A percentile compares a stretch with the other conserved stretches of the same genome.
Evolutionary conservation across 345 rosid genomes (phyloP).

Genomic region (Cardamine chenopodiifolia): DNA sequence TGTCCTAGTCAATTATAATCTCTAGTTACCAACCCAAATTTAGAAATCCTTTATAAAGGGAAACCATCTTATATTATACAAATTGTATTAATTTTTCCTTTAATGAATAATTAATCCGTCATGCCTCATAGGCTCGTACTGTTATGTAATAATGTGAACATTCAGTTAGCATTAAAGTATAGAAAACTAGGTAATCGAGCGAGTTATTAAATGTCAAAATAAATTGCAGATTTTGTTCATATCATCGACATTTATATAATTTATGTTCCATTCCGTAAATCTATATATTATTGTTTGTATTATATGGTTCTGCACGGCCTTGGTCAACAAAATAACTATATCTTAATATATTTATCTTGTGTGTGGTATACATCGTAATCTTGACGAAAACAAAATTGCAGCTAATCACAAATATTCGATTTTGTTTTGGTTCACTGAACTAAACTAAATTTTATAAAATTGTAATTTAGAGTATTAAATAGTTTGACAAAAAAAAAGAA

Average conservation of each 20-base stretch:
- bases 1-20: slow-evolving; percentile 5
- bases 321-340: slow-evolving; percentile 16
- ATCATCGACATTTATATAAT: background rate
- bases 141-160: background rate
- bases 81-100: background rate
- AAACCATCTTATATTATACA: background rate
- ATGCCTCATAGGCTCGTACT: slow-evolving; percentile 18
- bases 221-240: background rate
- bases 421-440: slow-evolving; percentile 34
- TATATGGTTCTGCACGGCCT: background rate
- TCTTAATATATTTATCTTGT: background rate
- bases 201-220: background rate
- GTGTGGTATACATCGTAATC: slow-evolving; percentile 15
- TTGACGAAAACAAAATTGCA: slow-evolving; percentile 24
- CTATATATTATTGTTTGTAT: background rate
- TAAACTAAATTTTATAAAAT: background rate
- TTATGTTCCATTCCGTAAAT: slow-evolving; percentile 3
- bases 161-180: slow-evolving; percentile 4
- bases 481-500: background rate
- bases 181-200: background rate
- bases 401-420: slow-evolving; percentile 42
- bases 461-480: background rate
- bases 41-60: background rate
- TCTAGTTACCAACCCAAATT: slow-evolving; percentile 7
- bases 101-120: background rate